phyloP scores from a whole-genome alignment of 2,329 filamentous ascomycete species.

The Parastagonospora nodorum region DNA sequence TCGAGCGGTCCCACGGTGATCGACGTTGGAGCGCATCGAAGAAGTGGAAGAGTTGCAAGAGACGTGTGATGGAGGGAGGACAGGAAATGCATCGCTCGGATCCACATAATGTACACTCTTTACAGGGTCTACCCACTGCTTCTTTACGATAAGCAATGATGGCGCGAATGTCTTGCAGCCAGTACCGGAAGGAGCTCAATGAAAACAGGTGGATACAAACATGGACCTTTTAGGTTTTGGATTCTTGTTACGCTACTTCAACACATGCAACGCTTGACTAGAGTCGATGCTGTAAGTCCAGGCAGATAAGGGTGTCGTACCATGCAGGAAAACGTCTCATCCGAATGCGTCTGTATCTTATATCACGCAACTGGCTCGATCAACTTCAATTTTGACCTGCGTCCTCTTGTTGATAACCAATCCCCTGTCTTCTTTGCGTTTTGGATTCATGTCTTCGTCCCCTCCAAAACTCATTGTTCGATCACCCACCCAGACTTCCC shows the following conservation, averaged over 20 bases:
- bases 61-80: too few relatives aligned
- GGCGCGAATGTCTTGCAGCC: too few relatives aligned
- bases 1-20: too few relatives aligned
- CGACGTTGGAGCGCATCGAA: not conserved
- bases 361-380: slow-evolving; percentile 20
- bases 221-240: too few relatives aligned
- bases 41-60: not conserved
- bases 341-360: not conserved
- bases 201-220: too few relatives aligned
- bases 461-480: slow-evolving; percentile 15
- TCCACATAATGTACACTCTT: too few relatives aligned
- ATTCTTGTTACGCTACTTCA: not conserved
- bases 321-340: not conserved
- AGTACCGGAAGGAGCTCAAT: too few relatives aligned
- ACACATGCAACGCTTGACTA: not conserved
- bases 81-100: too few relatives aligned
- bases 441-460: slow-evolving; percentile 17
- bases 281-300: not conserved
- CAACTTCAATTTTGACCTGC: slow-evolving; percentile 36
- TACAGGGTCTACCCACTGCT: too few relatives aligned
- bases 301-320: too few relatives aligned
- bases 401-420: slow-evolving; percentile 38
- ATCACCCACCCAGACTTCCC: slow-evolving; percentile 30
- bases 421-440: slow-evolving; percentile 17
- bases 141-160: too few relatives aligned